A percentile compares a stretch with the other conserved stretches of the same genome.
phyloP scores from a whole-genome alignment of 305 asterid species.

The Coffea humblotiana region DNA sequence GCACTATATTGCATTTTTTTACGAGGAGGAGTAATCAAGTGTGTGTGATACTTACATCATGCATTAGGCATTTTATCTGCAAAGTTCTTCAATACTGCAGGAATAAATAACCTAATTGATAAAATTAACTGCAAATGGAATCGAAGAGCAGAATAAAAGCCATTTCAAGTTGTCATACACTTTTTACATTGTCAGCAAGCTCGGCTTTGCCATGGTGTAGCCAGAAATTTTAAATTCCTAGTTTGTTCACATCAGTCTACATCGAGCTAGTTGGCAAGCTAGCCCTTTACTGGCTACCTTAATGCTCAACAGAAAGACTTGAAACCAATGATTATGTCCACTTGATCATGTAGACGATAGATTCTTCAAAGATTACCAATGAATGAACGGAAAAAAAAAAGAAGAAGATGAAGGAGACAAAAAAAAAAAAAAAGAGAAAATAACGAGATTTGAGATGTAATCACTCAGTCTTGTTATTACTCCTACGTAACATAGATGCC shows the following conservation, averaged over 20 bases:
- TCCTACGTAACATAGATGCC: slow-evolving; percentile 1
- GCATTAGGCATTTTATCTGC: background rate
- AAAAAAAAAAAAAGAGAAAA: background rate
- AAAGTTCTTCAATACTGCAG: background rate
- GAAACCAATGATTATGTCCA: slow-evolving; percentile 16
- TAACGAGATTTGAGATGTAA: background rate
- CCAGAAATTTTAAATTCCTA: background rate
- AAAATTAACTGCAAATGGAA: background rate
- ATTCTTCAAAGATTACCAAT: background rate
- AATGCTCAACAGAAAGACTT: slow-evolving; percentile 12
- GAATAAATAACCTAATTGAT: background rate
- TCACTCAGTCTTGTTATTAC: background rate
- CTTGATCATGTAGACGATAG: background rate
- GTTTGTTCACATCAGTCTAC: slow-evolving; percentile 1
- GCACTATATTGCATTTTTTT: too few relatives aligned
- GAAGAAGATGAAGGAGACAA: background rate
- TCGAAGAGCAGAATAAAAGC: background rate
- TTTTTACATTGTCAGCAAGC: background rate
- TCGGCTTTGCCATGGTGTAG: background rate
- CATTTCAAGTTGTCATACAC: background rate
- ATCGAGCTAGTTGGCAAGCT: slow-evolving; percentile 17
- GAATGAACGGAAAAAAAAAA: background rate
- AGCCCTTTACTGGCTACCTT: slow-evolving; percentile 12
- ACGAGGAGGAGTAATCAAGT: too few relatives aligned
- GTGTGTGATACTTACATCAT: background rate